Evolutionary conservation across 345 rosid species (phyloP).

Genomic region (Laguncularia racemosa): DNA sequence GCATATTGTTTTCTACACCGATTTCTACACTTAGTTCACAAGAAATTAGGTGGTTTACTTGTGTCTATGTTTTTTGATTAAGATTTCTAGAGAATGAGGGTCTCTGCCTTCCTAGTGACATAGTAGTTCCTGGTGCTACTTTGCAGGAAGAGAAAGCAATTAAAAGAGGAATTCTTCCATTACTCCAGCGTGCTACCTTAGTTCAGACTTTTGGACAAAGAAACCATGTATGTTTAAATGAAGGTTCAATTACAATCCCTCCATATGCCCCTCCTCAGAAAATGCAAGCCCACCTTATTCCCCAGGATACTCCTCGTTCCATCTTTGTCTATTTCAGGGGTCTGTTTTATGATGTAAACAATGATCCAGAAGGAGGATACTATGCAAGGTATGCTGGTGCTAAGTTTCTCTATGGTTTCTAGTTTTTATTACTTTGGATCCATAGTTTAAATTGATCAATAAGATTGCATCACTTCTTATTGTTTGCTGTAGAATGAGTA

Average conservation of each 20-base stretch:
- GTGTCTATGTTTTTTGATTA: too few relatives aligned
- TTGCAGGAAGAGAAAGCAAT: conserved; percentile 88
- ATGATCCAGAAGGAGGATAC: conserved; percentile 97
- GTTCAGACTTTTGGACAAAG: conserved; percentile 95
- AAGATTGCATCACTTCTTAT: too few relatives aligned
- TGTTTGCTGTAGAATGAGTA: too few relatives aligned
- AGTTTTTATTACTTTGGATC: too few relatives aligned
- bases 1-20: too few relatives aligned
- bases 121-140: not conserved
- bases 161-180: conserved; percentile 77
- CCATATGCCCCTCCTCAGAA: conserved; percentile 97
- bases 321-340: conserved; percentile 96
- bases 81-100: too few relatives aligned
- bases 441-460: too few relatives aligned
- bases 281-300: conserved; percentile 80
- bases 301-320: conserved; percentile 69
- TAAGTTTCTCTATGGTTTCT: too few relatives aligned
- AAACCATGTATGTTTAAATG: conserved; percentile 88
- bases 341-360: conserved; percentile 84
- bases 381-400: conserved; percentile 64
- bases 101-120: too few relatives aligned
- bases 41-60: too few relatives aligned
- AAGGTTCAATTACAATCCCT: conserved; percentile 89
- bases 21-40: too few relatives aligned
- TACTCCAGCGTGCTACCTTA: conserved; percentile 73